Base-by-base conservation (phyloP, 495 filamentous ascomycete species). In the Oidiodendron maius region DNA sequence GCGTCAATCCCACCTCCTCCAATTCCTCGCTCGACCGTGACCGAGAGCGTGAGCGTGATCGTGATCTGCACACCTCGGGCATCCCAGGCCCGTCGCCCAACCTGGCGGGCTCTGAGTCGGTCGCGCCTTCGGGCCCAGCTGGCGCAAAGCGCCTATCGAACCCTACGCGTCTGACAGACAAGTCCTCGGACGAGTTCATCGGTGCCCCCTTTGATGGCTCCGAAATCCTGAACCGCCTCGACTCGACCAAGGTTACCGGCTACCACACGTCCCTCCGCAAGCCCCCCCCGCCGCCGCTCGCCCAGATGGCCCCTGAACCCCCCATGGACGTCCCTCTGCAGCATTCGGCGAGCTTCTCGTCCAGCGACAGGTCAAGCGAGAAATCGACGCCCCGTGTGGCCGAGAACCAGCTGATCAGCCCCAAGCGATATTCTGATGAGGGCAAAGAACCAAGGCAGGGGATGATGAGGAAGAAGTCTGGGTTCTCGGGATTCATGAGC, bases 401-500 rank as follows among this genome's bases (percentile, higher is more conserved):
- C 66, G 78, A 89, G 70, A 70, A 67, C 73, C 61, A 71, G 63
- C 51, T 75, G 66, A 59, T 77, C 35, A 76, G 75, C 51, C 73
- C 82, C 28, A 91, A 96, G 65, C 73, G 91, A 51, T 87, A 86
- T 62, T 94, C 89, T 48, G 93, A 95, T 62, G 94, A 97, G 62
- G 72, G 72, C 44, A 83, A 79, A 56, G 74, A 78, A 37, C 62
- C 72, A 35, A 72, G 74, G 26, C 65, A 72, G 2, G 71, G 74
- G 26, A 66, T 80, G 44, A 69, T 83, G 53, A 78, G 87, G 59
- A 95, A 96, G 74, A 97, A 95, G 71, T 84, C 86, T 40, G 89
- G 89, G 46, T 94, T 98, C 61, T 95, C 91, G 2, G 90, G 84
- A 57, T 95, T 97, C 61, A 83, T 98, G 78, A 59, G 38, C 25